phyloP scores from a whole-genome alignment of 306 rosid genomes.

The Canavalia ensiformis region DNA sequence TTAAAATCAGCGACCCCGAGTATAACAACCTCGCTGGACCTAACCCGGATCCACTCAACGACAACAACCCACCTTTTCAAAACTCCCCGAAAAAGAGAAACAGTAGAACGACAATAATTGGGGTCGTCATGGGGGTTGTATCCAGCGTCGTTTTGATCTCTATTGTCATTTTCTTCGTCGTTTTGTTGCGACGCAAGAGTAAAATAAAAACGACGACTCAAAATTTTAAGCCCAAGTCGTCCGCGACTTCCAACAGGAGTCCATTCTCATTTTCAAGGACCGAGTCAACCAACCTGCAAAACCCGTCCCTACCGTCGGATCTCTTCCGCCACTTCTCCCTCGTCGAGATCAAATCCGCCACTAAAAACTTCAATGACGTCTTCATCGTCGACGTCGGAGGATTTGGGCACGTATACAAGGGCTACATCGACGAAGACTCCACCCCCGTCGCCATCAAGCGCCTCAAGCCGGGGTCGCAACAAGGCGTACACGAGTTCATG shows the following conservation, averaged over 20 bases:
- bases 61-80: background rate
- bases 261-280: conserved; percentile 48
- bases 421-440: conserved; percentile 48
- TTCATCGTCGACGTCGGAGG: conserved; percentile 58
- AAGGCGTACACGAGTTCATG: conserved; percentile 57
- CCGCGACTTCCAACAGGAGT: conserved; percentile 47
- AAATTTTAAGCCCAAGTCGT: conserved; percentile 10
- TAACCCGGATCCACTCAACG: conserved; percentile 50
- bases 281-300: conserved; percentile 11
- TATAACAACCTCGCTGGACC: conserved; percentile 50
- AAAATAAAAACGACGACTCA: background rate
- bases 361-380: conserved; percentile 54
- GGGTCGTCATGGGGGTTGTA: conserved; percentile 2
- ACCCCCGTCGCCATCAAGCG: conserved; percentile 58
- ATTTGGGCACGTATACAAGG: conserved; percentile 70
- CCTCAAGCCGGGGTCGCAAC: conserved; percentile 60
- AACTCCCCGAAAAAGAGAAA: background rate
- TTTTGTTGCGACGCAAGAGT: background rate
- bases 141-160: conserved; percentile 33
- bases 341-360: conserved; percentile 48
- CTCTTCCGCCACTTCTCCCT: conserved; percentile 55
- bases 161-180: background rate
- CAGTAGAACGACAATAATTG: background rate
- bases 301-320: conserved; percentile 46
- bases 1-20: conserved; percentile 49